Percentiles rank a stretch among this genome's conserved stretches.
Conservation (phyloP, 2,329 filamentous ascomycete genomes). For the Arthrobotrys pseudoclavata region DNA sequence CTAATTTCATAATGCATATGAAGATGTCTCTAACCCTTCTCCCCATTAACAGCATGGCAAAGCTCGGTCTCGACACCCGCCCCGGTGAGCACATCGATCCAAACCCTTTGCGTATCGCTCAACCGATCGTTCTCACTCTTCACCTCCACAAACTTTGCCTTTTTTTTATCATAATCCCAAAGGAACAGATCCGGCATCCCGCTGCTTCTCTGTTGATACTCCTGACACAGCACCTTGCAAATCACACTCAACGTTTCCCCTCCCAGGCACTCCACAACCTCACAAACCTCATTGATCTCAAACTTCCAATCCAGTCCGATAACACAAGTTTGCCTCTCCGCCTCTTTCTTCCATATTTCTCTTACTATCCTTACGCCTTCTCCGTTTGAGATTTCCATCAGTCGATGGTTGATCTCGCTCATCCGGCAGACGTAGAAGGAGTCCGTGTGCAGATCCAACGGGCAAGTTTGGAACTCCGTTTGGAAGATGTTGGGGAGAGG, state of each 20-base stretch:
- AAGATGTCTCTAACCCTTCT: slow-evolving; percentile 28
- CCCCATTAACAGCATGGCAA: slow-evolving; percentile 39
- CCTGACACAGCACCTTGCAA: slow-evolving; percentile 93
- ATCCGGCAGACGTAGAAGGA: slow-evolving; percentile 88
- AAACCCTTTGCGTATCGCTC: slow-evolving; percentile 94
- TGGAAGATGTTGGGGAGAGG: slow-evolving; percentile 98
- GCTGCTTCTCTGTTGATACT: slow-evolving; percentile 86
- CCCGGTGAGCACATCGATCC: slow-evolving; percentile 92
- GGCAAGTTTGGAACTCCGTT: slow-evolving; percentile 93
- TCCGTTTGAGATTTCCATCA: slow-evolving; percentile 90
- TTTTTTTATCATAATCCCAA: slow-evolving; percentile 73
- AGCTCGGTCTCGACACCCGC: slow-evolving; percentile 89
- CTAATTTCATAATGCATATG: slow-evolving; percentile 19
- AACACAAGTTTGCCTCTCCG: slow-evolving; percentile 82
- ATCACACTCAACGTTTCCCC: slow-evolving; percentile 84
- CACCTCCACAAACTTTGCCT: slow-evolving; percentile 67
- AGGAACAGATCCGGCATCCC: slow-evolving; percentile 94
- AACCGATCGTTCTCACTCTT: slow-evolving; percentile 91
- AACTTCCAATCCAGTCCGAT: slow-evolving; percentile 94
- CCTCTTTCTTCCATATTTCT: slow-evolving; percentile 77
- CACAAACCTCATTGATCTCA: slow-evolving; percentile 80
- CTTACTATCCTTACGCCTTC: slow-evolving; percentile 77
- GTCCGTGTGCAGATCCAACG: slow-evolving; percentile 91
- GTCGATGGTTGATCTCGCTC: slow-evolving; percentile 87
- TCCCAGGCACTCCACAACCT: slow-evolving; percentile 82